A percentile compares a stretch with the other conserved stretches of the same genome.
phyloP scores from a whole-genome alignment of 75 land plant genomes.

The Pseudotsuga menziesii region DNA sequence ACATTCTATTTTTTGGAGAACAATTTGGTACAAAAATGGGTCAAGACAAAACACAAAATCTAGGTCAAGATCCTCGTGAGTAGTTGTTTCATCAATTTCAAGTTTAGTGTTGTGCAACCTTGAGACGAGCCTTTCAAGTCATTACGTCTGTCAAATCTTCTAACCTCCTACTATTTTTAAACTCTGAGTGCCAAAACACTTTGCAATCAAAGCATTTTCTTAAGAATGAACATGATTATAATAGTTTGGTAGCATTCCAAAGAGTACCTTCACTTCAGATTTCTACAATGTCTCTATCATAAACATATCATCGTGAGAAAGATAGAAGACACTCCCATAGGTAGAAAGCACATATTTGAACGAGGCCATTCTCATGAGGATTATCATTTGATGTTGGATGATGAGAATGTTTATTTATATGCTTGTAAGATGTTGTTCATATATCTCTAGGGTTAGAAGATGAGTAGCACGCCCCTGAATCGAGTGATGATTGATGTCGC shows the following conservation, averaged over 20 bases:
- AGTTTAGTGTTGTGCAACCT: slow-evolving; percentile 61
- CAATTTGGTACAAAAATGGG: slow-evolving; percentile 43
- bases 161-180: slow-evolving; percentile 55
- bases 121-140: slow-evolving; percentile 86
- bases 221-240: slow-evolving; percentile 67
- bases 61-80: slow-evolving; percentile 76
- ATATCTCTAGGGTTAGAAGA: too few relatives aligned
- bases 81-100: slow-evolving; percentile 52
- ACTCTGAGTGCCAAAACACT: slow-evolving; percentile 90
- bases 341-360: too few relatives aligned
- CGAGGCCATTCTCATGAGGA: too few relatives aligned
- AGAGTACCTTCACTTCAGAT: too few relatives aligned
- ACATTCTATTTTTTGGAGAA: slow-evolving; percentile 57
- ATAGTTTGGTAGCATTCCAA: slow-evolving; percentile 85
- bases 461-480: too few relatives aligned
- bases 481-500: too few relatives aligned
- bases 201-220: slow-evolving; percentile 87
- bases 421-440: too few relatives aligned
- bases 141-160: slow-evolving; percentile 74
- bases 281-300: too few relatives aligned
- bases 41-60: slow-evolving; percentile 68
- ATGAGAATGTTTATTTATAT: too few relatives aligned
- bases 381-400: too few relatives aligned
- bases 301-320: too few relatives aligned
- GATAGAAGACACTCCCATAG: too few relatives aligned